phyloP scores from a whole-genome alignment of 1,139 yeast genomes.

The Magnusiomyces suaveolens region DNA sequence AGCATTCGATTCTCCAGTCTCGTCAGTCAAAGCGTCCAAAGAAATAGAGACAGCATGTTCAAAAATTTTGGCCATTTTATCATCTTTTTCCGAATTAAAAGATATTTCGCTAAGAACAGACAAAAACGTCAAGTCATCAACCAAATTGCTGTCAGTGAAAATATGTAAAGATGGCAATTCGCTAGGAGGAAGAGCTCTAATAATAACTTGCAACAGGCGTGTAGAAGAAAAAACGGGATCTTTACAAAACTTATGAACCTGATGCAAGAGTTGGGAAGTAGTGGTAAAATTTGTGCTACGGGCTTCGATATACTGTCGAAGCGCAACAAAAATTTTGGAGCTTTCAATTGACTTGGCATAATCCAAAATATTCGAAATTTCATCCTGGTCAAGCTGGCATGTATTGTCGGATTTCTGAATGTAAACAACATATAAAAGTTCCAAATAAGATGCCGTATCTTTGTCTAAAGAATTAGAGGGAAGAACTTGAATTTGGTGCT shows the following conservation, averaged over 20 bases:
- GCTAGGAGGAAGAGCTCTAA: constrained; percentile 8
- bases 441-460: neutral
- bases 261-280: constrained; percentile 8
- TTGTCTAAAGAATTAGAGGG: constrained; percentile 57
- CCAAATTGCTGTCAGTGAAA: constrained; percentile 10
- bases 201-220: constrained; percentile 9
- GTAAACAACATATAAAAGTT: neutral
- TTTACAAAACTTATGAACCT: constrained; percentile 8
- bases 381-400: constrained; percentile 1
- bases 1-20: constrained; percentile 2
- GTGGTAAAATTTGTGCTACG: constrained; percentile 7
- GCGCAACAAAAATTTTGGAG: constrained; percentile 1
- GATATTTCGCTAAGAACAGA: constrained; percentile 11
- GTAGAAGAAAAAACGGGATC: constrained; percentile 10
- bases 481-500: constrained; percentile 49
- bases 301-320: constrained; percentile 10
- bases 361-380: constrained; percentile 5
- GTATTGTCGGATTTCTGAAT: neutral
- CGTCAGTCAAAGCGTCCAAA: neutral
- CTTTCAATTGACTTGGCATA: constrained; percentile 7
- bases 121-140: constrained; percentile 14
- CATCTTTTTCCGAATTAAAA: neutral
- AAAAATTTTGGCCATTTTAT: neutral
- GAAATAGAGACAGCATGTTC: constrained; percentile 1
- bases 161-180: constrained; percentile 9